phyloP scores from a whole-genome alignment of 306 rosid genomes.

The Ceratonia siliqua region DNA sequence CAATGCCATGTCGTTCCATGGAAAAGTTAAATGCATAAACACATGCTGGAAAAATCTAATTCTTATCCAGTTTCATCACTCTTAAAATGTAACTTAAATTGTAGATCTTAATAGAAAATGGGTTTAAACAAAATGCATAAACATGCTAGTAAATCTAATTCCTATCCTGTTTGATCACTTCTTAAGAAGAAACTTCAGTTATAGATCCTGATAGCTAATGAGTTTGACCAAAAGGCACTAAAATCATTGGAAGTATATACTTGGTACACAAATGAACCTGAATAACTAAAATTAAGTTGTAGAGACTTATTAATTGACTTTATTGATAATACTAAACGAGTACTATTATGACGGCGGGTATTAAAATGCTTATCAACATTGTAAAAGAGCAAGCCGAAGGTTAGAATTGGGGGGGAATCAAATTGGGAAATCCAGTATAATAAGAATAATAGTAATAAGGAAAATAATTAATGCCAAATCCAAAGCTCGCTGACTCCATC shows the following conservation, averaged over 20 bases:
- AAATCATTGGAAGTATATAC: not conserved
- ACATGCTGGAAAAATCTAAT: not conserved
- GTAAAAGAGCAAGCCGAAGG: too few relatives aligned
- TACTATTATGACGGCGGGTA: not conserved
- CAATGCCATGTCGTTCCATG: not conserved
- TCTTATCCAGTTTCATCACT: not conserved
- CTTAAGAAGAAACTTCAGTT: not conserved
- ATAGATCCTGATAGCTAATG: not conserved
- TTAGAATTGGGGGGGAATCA: not conserved
- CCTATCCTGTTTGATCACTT: not conserved
- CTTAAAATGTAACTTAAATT: not conserved
- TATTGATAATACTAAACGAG: not conserved
- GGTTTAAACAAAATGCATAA: not conserved
- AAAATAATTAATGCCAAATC: not conserved
- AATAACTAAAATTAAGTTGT: not conserved
- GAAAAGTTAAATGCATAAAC: not conserved
- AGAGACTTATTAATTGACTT: not conserved
- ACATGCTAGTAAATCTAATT: not conserved
- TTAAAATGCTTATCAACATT: too few relatives aligned
- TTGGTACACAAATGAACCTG: conserved; percentile 15
- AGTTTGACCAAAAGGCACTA: not conserved
- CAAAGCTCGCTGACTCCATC: not conserved
- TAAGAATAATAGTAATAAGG: not conserved
- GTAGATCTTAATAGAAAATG: not conserved
- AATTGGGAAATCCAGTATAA: not conserved